These are phyloP conservation scores for Leccinellum rugosiceps DNA, from an alignment of 768 basidiomycete genomes.

Conservation along the genomic window DNA sequence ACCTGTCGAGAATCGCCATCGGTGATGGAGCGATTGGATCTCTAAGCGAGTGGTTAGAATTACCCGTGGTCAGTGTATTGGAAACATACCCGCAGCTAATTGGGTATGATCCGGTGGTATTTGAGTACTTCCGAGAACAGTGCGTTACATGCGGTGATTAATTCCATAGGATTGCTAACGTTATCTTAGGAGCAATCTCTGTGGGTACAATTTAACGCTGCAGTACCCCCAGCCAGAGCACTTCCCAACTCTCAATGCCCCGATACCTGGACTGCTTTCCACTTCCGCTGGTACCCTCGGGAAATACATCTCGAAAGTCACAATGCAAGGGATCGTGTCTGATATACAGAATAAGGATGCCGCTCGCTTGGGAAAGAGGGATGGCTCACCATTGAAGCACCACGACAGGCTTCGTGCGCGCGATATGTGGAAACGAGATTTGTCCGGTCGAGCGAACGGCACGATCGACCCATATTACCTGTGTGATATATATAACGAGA, in stretches of 20 bases:
- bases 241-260: no score
- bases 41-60: constrained; percentile 40
- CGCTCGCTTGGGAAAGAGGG: constrained; percentile 8
- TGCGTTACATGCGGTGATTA: constrained; percentile 5
- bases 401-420: not conserved
- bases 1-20: constrained; percentile 61
- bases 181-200: no score
- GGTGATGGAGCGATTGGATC: constrained; percentile 60
- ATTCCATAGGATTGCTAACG: no score
- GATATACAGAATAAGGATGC: constrained; percentile 20
- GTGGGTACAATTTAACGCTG: no score
- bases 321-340: constrained; percentile 6
- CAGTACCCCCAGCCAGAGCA: no score
- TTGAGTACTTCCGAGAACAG: no score
- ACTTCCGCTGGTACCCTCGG: not conserved
- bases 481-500: constrained; percentile 58
- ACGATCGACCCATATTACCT: constrained; percentile 60
- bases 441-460: constrained; percentile 49
- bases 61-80: constrained; percentile 58
- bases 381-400: constrained; percentile 17
- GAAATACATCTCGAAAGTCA: not conserved
- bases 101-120: no score
- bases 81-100: constrained; percentile 76
- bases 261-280: no score
- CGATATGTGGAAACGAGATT: constrained; percentile 43